Percentiles rank a stretch among this genome's conserved stretches.
phyloP scores from a whole-genome alignment of 2,329 filamentous ascomycete species.

The Diaporthe velutina region DNA sequence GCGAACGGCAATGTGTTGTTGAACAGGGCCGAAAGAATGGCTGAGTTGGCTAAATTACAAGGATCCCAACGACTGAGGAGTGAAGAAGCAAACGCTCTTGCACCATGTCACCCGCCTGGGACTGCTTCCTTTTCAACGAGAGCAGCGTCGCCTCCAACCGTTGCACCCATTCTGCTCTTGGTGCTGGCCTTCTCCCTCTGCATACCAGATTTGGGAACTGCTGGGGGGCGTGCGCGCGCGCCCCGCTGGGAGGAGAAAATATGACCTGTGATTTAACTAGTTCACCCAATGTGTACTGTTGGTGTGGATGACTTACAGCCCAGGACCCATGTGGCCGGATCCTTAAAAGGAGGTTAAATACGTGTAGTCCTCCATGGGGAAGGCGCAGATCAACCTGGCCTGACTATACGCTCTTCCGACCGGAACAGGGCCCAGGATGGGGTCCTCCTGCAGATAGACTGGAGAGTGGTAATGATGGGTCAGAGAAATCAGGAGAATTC shows the following conservation, averaged over 20 bases:
- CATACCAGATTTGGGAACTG: neutral
- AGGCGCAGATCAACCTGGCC: neutral
- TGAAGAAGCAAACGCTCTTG: neutral
- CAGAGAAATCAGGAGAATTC: neutral
- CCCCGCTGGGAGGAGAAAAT: neutral
- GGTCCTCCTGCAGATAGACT: neutral
- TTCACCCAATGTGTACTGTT: neutral
- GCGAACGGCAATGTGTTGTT: neutral
- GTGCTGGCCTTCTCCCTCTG: neutral
- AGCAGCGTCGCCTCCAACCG: neutral
- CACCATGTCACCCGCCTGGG: neutral
- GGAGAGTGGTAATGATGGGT: neutral
- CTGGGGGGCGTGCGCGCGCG: neutral
- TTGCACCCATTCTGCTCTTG: neutral
- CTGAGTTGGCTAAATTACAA: neutral
- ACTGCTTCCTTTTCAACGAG: neutral
- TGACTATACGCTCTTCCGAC: neutral
- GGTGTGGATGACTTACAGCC: neutral
- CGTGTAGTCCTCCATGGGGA: neutral
- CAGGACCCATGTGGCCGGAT: neutral
- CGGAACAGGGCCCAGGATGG: neutral
- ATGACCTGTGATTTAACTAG: neutral
- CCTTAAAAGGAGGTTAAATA: constrained; percentile 2
- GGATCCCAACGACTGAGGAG: neutral
- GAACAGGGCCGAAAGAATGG: neutral